Percentiles rank a stretch among this genome's conserved stretches.
Evolutionary conservation across 306 rosid genomes (phyloP).

Genomic region (Arachis stenosperma): DNA sequence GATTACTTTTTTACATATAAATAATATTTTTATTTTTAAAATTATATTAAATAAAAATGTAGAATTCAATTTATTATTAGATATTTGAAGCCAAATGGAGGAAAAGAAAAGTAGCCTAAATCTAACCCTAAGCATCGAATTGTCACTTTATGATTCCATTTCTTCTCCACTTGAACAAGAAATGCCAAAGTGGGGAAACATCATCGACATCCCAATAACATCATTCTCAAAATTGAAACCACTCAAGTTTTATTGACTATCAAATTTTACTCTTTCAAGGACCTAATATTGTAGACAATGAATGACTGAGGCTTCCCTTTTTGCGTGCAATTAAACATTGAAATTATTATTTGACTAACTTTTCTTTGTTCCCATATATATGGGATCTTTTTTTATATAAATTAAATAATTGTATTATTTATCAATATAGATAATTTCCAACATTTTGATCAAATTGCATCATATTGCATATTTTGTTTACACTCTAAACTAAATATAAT

Average conservation of each 20-base stretch:
- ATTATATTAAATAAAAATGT: no score
- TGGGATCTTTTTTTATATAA: no score
- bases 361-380: no score
- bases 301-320: neutral
- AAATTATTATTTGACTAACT: neutral
- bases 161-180: neutral
- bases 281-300: neutral
- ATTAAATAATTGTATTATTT: no score
- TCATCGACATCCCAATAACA: neutral
- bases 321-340: neutral
- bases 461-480: no score
- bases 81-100: no score
- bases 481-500: no score
- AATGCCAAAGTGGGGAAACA: neutral
- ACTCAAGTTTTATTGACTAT: neutral
- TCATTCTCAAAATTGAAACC: neutral
- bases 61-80: no score
- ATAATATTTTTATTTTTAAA: no score
- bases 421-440: no score
- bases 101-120: neutral
- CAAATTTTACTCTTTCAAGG: neutral
- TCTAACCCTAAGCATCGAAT: neutral
- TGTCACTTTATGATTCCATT: neutral
- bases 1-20: no score
- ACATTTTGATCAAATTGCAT: no score